Percentiles rank a stretch among this genome's conserved stretches.
These are phyloP conservation scores for Paraconiothyrium brasiliense DNA, from an alignment of 2,329 filamentous ascomycete genomes.

Conservation along the genomic window DNA sequence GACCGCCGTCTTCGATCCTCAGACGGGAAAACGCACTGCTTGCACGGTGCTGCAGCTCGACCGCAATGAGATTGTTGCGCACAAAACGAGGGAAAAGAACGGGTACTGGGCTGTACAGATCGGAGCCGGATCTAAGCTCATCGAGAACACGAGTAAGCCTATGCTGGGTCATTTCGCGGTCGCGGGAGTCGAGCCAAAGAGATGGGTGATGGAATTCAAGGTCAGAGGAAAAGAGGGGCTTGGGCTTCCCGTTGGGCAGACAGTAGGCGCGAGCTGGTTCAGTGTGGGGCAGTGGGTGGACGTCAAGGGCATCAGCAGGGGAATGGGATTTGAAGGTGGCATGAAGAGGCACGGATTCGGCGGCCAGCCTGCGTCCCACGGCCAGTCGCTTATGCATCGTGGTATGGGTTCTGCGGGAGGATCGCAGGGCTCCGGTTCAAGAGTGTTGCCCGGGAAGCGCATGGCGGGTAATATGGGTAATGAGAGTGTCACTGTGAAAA, in stretches of 20 bases:
- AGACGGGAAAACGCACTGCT: conserved; percentile 78
- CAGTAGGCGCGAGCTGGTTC: conserved; percentile 90
- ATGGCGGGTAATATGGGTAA: conserved; percentile 98
- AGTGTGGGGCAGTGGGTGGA: conserved; percentile 90
- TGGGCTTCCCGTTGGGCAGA: conserved; percentile 75
- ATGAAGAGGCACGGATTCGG: conserved; percentile 96
- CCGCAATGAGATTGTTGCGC: conserved; percentile 85
- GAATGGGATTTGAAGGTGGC: conserved; percentile 94
- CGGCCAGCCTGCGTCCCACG: conserved; percentile 91
- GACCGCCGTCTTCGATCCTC: conserved; percentile 84
- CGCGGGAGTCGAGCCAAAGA: conserved; percentile 83
- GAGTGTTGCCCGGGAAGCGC: conserved; percentile 94
- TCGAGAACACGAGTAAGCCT: conserved; percentile 81
- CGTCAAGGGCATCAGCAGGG: conserved; percentile 78
- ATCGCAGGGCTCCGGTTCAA: conserved; percentile 89
- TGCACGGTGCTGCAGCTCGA: conserved; percentile 96
- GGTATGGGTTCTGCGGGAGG: conserved; percentile 90
- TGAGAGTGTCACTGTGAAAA: conserved; percentile 87
- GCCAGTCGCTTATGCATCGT: conserved; percentile 93
- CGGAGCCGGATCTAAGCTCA: conserved; percentile 77
- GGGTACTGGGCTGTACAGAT: conserved; percentile 96
- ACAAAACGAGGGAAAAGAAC: conserved; percentile 81
- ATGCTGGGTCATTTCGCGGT: conserved; percentile 88
- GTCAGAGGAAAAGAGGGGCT: conserved; percentile 79
- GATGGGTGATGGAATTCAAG: conserved; percentile 84